Evolutionary conservation across 2,329 filamentous ascomycete species (phyloP).

Genomic region (Helotiales sp.): DNA sequence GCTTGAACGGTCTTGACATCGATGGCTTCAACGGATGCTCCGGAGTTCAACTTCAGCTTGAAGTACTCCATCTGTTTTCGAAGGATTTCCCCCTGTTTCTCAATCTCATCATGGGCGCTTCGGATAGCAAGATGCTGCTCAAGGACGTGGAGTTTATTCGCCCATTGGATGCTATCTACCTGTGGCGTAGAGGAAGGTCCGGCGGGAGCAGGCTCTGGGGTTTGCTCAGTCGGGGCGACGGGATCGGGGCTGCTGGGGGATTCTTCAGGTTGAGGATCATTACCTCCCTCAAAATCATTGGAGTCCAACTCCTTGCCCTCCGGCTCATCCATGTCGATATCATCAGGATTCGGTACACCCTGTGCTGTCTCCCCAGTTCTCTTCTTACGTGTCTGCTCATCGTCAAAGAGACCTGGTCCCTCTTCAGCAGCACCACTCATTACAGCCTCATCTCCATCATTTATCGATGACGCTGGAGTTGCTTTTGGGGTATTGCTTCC

Average conservation of each 20-base stretch:
- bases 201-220: too few relatives aligned
- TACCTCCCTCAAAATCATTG: conserved; percentile 28
- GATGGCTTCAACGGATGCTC: not conserved
- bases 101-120: conserved; percentile 7
- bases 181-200: not conserved
- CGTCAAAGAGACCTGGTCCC: conserved; percentile 28
- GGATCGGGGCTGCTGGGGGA: too few relatives aligned
- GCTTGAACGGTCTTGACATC: conserved; percentile 3
- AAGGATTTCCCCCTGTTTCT: conserved; percentile 8
- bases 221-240: too few relatives aligned
- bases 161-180: not conserved
- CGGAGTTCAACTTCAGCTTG: conserved; percentile 10
- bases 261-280: not conserved
- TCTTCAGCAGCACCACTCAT: conserved; percentile 13
- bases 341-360: conserved; percentile 35
- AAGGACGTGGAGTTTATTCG: conserved; percentile 6
- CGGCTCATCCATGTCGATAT: conserved; percentile 34
- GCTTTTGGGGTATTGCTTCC: conserved; percentile 21
- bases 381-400: conserved; percentile 18
- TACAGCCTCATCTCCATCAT: conserved; percentile 11
- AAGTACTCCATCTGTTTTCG: conserved; percentile 28
- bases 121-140: conserved; percentile 11
- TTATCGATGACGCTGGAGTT: conserved; percentile 22
- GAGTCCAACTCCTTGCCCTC: conserved; percentile 27
- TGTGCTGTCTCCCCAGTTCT: conserved; percentile 9